Conservation (phyloP, 345 rosid genomes). For the Cochlearia excelsa region DNA sequence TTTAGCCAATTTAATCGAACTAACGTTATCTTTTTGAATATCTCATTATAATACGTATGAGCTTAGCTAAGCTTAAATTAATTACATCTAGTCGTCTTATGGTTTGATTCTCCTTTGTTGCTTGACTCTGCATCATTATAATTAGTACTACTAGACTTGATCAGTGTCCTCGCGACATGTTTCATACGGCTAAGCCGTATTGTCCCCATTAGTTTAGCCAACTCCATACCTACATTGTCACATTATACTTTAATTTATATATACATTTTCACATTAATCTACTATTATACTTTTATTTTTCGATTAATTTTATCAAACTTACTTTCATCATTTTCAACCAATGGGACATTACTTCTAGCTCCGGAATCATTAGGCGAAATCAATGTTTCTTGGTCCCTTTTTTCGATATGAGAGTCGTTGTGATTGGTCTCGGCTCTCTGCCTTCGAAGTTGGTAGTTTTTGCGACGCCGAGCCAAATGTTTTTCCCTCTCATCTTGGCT, state of each 20-base stretch:
- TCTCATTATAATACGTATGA: not conserved
- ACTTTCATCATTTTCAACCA: slow-evolving; percentile 42
- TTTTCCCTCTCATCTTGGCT: slow-evolving; percentile 80
- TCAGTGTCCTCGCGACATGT: slow-evolving; percentile 67
- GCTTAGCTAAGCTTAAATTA: slow-evolving; percentile 6
- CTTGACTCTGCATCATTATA: slow-evolving; percentile 26
- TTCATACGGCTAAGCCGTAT: slow-evolving; percentile 67
- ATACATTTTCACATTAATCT: slow-evolving; percentile 1
- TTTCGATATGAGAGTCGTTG: slow-evolving; percentile 39
- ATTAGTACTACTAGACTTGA: slow-evolving; percentile 30
- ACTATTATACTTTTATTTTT: too few relatives aligned
- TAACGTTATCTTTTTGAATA: too few relatives aligned
- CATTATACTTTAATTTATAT: not conserved
- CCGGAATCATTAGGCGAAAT: slow-evolving; percentile 37
- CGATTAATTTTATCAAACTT: slow-evolving; percentile 24
- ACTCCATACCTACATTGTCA: slow-evolving; percentile 44
- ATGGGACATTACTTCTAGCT: slow-evolving; percentile 19
- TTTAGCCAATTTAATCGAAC: not conserved
- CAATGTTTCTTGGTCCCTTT: slow-evolving; percentile 18
- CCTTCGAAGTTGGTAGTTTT: slow-evolving; percentile 74
- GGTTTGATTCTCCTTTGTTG: slow-evolving; percentile 34
- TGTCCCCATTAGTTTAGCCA: slow-evolving; percentile 49
- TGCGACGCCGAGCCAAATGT: slow-evolving; percentile 87
- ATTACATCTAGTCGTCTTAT: slow-evolving; percentile 50
- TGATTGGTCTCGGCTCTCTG: slow-evolving; percentile 55